Conservation (phyloP, 2,329 filamentous ascomycete genomes). For the Colletotrichum kahawae region DNA sequence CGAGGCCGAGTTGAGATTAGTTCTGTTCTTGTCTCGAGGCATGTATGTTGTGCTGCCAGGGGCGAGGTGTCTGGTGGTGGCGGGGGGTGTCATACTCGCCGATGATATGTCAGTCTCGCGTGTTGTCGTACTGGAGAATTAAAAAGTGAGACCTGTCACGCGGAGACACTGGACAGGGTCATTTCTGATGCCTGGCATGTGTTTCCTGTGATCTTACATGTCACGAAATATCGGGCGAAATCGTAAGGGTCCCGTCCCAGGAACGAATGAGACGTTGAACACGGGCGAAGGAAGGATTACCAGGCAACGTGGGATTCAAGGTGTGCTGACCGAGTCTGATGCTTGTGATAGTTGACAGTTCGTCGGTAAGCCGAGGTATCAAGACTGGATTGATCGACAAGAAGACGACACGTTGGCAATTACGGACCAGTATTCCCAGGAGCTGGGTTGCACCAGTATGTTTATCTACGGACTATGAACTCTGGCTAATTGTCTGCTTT, state of each 20-base stretch:
- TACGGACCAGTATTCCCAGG: neutral
- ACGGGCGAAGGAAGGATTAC: neutral
- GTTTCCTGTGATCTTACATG: neutral
- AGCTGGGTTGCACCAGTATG: neutral
- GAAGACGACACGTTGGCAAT: neutral
- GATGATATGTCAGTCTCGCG: neutral
- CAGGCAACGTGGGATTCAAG: neutral
- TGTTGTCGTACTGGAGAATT: neutral
- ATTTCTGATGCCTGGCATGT: neutral
- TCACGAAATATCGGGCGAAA: neutral
- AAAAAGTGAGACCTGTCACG: neutral
- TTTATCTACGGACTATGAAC: neutral
- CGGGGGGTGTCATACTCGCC: neutral
- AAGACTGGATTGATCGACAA: neutral
- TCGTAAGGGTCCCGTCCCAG: neutral
- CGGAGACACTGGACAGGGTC: neutral
- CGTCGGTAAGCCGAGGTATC: neutral
- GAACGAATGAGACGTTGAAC: neutral
- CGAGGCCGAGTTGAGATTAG: neutral
- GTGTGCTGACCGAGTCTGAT: neutral
- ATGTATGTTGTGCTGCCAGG: neutral
- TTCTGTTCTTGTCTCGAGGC: neutral
- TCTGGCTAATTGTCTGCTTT: accelerated
- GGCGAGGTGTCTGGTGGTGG: neutral
- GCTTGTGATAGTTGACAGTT: neutral